phyloP scores from a whole-genome alignment of 352 stramenopile genomes.

The Pythium graminicola region DNA sequence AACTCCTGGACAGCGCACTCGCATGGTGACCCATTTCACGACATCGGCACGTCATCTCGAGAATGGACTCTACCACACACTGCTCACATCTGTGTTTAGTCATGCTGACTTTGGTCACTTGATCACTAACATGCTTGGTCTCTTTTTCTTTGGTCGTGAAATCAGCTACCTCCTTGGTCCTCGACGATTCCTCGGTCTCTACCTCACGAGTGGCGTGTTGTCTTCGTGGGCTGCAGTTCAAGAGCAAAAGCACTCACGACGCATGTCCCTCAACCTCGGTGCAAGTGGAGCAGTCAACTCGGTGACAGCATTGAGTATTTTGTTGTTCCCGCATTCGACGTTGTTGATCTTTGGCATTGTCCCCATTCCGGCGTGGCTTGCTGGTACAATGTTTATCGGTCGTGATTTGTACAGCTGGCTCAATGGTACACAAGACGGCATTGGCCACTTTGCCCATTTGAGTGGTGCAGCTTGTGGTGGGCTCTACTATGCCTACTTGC shows the following conservation, averaged over 20 bases:
- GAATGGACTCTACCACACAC: constrained; percentile 62
- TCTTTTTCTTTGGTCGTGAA: constrained; percentile 72
- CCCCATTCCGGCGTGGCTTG: constrained; percentile 67
- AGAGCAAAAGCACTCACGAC: constrained; percentile 44
- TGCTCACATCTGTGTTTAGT: constrained; percentile 70
- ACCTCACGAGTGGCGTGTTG: constrained; percentile 62
- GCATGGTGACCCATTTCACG: constrained; percentile 73
- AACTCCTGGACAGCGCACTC: constrained; percentile 32
- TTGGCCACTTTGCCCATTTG: constrained; percentile 72
- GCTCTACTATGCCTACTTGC: constrained; percentile 58
- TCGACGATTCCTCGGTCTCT: constrained; percentile 63
- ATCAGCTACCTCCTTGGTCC: constrained; percentile 61
- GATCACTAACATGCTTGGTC: constrained; percentile 62
- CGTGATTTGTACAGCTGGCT: constrained; percentile 63
- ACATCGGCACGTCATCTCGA: constrained; percentile 60
- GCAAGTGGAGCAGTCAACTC: constrained; percentile 74
- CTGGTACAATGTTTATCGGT: constrained; percentile 62
- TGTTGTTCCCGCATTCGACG: constrained; percentile 63
- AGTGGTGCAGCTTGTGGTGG: constrained; percentile 54
- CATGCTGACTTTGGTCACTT: constrained; percentile 52
- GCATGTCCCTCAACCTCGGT: constrained; percentile 50
- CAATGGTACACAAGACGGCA: constrained; percentile 41
- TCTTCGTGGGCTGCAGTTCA: constrained; percentile 54
- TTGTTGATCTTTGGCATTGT: constrained; percentile 72
- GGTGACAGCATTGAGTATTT: constrained; percentile 65